These are phyloP conservation scores for Colletotrichum sp. DNA, from an alignment of 2,329 filamentous ascomycete genomes.

Conservation along the genomic window DNA sequence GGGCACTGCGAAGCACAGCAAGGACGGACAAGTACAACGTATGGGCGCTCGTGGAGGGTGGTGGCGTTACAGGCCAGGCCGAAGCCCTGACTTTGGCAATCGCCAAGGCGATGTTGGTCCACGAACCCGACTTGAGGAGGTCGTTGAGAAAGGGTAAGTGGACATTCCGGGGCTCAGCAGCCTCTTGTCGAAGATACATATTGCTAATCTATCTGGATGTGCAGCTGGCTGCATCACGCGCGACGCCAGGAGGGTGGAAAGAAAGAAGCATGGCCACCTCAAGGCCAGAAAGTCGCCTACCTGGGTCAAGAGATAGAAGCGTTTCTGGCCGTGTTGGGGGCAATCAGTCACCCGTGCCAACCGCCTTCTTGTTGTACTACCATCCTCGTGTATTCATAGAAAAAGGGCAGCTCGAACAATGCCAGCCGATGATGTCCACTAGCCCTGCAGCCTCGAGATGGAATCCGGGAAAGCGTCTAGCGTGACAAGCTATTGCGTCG, in stretches of 20 bases:
- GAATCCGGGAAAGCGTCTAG: neutral
- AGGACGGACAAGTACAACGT: slow-evolving; percentile 97
- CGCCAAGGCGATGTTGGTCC: slow-evolving; percentile 83
- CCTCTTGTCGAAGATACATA: neutral
- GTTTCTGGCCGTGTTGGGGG: neutral
- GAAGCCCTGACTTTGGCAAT: slow-evolving; percentile 92
- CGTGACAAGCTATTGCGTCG: neutral
- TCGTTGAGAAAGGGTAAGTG: slow-evolving; percentile 83
- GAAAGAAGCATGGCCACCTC: slow-evolving; percentile 95
- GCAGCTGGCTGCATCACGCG: slow-evolving; percentile 91
- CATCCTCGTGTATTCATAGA: slow-evolving; percentile 20
- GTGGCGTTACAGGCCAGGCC: slow-evolving; percentile 92
- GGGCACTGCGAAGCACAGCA: slow-evolving; percentile 83
- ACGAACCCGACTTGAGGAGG: slow-evolving; percentile 91
- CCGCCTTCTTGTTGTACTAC: slow-evolving; percentile 8
- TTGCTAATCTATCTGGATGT: slow-evolving; percentile 46
- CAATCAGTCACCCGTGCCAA: neutral
- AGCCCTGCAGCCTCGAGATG: neutral
- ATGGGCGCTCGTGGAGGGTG: slow-evolving; percentile 83
- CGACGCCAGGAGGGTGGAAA: slow-evolving; percentile 90
- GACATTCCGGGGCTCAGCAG: neutral
- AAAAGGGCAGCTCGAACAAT: slow-evolving; percentile 11
- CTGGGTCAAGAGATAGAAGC: slow-evolving; percentile 83
- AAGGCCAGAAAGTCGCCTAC: slow-evolving; percentile 98
- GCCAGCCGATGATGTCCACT: slow-evolving; percentile 15